These are phyloP conservation scores for Aspergillus arachidicola DNA, from an alignment of 2,329 filamentous ascomycete species.

Conservation along the genomic window DNA sequence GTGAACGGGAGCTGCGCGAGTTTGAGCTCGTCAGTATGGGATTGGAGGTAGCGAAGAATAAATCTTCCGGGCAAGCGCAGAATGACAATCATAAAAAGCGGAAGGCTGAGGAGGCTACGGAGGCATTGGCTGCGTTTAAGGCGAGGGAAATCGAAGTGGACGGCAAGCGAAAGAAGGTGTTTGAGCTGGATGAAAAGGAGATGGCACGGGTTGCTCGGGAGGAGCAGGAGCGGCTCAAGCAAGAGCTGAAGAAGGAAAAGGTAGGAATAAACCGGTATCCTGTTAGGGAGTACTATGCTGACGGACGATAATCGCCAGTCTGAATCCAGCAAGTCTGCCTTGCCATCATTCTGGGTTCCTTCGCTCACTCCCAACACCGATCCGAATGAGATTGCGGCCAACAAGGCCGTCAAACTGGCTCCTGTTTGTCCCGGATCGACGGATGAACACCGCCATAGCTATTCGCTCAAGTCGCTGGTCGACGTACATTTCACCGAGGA, in stretches of 20 bases:
- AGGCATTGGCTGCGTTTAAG: conserved; percentile 30
- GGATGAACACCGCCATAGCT: conserved; percentile 66
- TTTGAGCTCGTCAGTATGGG: conserved; percentile 87
- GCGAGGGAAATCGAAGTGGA: conserved; percentile 48
- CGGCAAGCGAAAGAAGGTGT: conserved; percentile 71
- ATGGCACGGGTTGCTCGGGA: conserved; percentile 68
- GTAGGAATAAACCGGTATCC: conserved; percentile 38
- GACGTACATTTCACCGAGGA: conserved; percentile 77
- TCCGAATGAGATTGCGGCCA: conserved; percentile 56
- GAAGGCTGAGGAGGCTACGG: conserved; percentile 31
- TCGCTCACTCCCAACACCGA: conserved; percentile 72
- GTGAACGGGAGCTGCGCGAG: conserved; percentile 70
- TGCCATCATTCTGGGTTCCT: conserved; percentile 93
- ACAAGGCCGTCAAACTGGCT: conserved; percentile 65
- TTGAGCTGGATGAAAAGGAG: conserved; percentile 77
- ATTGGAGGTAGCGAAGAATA: conserved; percentile 35
- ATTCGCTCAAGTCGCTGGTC: conserved; percentile 78
- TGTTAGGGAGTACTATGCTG: background rate
- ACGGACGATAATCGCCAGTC: conserved; percentile 26
- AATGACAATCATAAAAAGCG: conserved; percentile 30
- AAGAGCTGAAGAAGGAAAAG: conserved; percentile 72
- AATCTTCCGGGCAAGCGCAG: conserved; percentile 10
- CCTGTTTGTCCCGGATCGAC: conserved; percentile 78
- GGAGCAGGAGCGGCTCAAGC: conserved; percentile 71
- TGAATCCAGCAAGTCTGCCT: conserved; percentile 63